phyloP scores from a whole-genome alignment of 2,329 filamentous ascomycete species.

The Penicillium sp. region DNA sequence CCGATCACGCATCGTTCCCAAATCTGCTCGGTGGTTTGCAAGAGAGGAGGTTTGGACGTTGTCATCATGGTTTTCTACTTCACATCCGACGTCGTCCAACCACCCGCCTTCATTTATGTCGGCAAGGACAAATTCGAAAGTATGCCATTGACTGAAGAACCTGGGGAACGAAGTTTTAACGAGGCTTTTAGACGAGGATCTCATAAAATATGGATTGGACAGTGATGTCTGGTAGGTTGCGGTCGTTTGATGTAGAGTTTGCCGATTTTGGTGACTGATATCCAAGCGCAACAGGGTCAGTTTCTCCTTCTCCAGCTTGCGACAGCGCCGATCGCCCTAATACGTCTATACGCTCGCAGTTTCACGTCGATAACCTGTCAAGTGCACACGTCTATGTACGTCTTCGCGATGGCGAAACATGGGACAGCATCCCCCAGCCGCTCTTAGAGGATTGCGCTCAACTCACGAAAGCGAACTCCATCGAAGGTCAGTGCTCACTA shows the following conservation, averaged over 20 bases:
- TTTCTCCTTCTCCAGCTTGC: constrained; percentile 9
- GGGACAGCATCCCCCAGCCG: constrained; percentile 73
- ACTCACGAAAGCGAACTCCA: constrained; percentile 96
- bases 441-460: constrained; percentile 88
- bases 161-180: constrained; percentile 1
- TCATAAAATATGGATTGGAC: constrained; percentile 87
- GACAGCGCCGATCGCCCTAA: constrained; percentile 10
- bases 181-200: constrained; percentile 70
- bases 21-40: not conserved
- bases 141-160: constrained; percentile 46
- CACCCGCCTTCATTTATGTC: constrained; percentile 85
- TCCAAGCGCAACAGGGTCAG: constrained; percentile 30
- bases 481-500: constrained; percentile 63
- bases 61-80: constrained; percentile 87
- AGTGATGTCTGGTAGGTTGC: constrained; percentile 79
- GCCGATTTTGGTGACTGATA: constrained; percentile 6
- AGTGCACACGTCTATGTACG: constrained; percentile 95
- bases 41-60: not conserved
- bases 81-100: constrained; percentile 76
- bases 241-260: not conserved
- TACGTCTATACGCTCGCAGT: constrained; percentile 50
- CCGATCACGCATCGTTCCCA: not conserved
- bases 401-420: constrained; percentile 70
- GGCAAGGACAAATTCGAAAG: constrained; percentile 99
- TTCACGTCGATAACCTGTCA: constrained; percentile 96